Conservation (phyloP, 345 rosid genomes). For the Dovyalis caffra region DNA sequence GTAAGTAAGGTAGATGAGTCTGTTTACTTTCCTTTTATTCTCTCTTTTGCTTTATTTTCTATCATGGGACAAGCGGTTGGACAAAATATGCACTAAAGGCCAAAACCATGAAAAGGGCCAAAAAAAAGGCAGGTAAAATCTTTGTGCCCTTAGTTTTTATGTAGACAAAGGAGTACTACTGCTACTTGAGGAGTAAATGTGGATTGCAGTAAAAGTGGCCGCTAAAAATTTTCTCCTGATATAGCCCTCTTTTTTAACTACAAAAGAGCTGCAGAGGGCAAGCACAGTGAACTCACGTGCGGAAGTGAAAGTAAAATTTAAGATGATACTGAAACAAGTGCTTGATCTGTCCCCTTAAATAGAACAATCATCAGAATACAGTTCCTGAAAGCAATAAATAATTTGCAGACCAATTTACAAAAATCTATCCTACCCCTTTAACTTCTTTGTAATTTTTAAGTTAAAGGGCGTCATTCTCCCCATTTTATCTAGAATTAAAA, state of each 20-base stretch:
- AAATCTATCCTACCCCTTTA: background rate
- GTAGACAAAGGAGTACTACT: background rate
- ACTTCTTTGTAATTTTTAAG: background rate
- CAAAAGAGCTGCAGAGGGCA: slow-evolving; percentile 1
- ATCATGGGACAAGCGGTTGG: slow-evolving; percentile 34
- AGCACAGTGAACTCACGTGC: slow-evolving; percentile 7
- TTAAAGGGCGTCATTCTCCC: background rate
- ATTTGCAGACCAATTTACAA: background rate
- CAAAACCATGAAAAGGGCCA: slow-evolving; percentile 30
- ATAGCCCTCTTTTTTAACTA: background rate
- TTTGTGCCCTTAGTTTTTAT: slow-evolving; percentile 16
- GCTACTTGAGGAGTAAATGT: slow-evolving; percentile 15
- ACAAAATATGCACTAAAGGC: slow-evolving; percentile 26
- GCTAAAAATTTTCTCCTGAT: background rate
- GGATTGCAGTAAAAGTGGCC: slow-evolving; percentile 25
- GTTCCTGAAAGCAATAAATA: background rate
- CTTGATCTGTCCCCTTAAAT: background rate
- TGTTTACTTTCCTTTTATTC: slow-evolving; percentile 6
- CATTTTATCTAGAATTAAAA: background rate
- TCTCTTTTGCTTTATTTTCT: background rate
- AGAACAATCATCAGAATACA: background rate
- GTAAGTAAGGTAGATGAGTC: background rate
- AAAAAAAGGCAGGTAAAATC: slow-evolving; percentile 1
- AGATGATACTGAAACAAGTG: background rate
- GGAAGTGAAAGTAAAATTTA: background rate